Evolutionary conservation across 1,284 basidiomycete genomes (phyloP).

Genomic region (Cystobasidium slooffiae): DNA sequence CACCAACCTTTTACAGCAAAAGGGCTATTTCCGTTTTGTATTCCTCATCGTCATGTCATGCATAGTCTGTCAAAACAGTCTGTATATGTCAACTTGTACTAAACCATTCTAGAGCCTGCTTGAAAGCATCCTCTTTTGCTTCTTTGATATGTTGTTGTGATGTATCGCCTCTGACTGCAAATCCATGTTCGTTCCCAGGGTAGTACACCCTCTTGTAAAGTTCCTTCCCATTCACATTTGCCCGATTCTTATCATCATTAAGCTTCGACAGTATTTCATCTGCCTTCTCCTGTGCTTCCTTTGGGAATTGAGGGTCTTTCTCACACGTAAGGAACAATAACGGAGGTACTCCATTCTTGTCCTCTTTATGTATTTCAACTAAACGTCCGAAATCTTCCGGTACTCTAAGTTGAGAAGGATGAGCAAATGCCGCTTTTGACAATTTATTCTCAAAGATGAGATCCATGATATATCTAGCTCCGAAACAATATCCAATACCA

Average conservation of each 20-base stretch:
- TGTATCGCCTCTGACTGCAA: constrained; percentile 28
- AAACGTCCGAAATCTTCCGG: constrained; percentile 8
- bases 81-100: no score
- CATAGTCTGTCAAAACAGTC: no score
- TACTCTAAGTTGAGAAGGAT: constrained; percentile 9
- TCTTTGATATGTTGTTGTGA: background rate
- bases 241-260: background rate
- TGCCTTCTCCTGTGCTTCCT: background rate
- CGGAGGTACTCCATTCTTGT: background rate
- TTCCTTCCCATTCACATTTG: background rate
- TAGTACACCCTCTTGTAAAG: constrained; percentile 13
- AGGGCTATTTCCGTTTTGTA: no score
- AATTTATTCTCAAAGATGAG: background rate
- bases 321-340: constrained; percentile 3
- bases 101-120: constrained; percentile 29
- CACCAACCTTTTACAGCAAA: no score
- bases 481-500: constrained; percentile 10
- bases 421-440: constrained; percentile 4
- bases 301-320: constrained; percentile 5
- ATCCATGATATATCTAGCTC: constrained; percentile 11
- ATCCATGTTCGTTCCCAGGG: constrained; percentile 20
- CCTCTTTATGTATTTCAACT: background rate
- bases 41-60: no score
- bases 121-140: constrained; percentile 26
- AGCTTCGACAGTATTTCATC: background rate